phyloP scores from a whole-genome alignment of 805 yeast genomes.

The Starmerella bacillaris region DNA sequence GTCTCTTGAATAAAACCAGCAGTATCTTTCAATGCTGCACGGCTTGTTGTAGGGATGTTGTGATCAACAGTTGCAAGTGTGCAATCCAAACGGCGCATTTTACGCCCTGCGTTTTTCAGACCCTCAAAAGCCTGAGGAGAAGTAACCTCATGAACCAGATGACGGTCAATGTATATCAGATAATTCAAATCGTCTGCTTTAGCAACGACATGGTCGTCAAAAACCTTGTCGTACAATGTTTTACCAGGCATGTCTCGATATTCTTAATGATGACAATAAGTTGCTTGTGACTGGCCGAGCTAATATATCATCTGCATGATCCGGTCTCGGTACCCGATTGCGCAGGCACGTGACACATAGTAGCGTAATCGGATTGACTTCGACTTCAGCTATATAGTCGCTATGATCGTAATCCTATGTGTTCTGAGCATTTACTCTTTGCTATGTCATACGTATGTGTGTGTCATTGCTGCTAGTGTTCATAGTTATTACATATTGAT shows the following conservation, averaged over 20 bases:
- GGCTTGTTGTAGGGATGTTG: slow-evolving; percentile 88
- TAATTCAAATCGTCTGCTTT: slow-evolving; percentile 74
- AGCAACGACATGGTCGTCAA: slow-evolving; percentile 84
- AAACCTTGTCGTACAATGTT: slow-evolving; percentile 91
- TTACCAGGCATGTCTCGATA: slow-evolving; percentile 19
- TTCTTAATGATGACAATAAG: not conserved
- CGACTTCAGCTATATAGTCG: no score
- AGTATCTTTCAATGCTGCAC: slow-evolving; percentile 54
- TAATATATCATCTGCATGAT: not conserved
- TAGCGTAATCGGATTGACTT: slow-evolving; percentile 8
- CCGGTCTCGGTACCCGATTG: not conserved
- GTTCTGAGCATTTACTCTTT: no score
- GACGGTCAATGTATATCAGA: slow-evolving; percentile 85
- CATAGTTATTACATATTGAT: no score
- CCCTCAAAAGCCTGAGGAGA: slow-evolving; percentile 99
- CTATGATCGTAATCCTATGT: no score
- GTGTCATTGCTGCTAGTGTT: no score
- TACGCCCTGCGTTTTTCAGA: slow-evolving; percentile 66
- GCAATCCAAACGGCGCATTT: slow-evolving; percentile 78
- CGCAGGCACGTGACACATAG: not conserved
- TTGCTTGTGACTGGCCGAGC: not conserved
- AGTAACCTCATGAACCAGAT: slow-evolving; percentile 93
- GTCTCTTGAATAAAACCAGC: slow-evolving; percentile 71
- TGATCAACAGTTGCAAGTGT: slow-evolving; percentile 92
- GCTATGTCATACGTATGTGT: no score